Percentiles rank a stretch among this genome's conserved stretches.
Conservation (phyloP, 2,329 filamentous ascomycete genomes). For the Bipolaris sorokiniana region DNA sequence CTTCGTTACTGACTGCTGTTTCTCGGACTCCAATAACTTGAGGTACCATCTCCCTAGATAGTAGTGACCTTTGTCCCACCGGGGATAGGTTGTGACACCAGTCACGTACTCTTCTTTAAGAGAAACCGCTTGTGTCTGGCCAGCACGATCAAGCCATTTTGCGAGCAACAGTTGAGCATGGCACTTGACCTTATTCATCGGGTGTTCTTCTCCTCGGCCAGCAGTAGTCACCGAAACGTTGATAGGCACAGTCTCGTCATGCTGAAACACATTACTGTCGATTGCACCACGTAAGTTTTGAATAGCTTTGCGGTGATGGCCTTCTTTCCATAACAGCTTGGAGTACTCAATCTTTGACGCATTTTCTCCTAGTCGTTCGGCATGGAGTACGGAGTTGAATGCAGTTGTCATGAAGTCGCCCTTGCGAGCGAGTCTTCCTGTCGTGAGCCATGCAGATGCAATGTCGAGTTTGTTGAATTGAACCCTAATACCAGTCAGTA, state of each 20-base stretch:
- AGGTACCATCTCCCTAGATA: slow-evolving; percentile 97
- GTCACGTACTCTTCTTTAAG: slow-evolving; percentile 76
- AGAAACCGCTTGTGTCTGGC: slow-evolving; percentile 83
- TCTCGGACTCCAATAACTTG: slow-evolving; percentile 90
- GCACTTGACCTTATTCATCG: slow-evolving; percentile 68
- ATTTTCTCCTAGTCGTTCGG: slow-evolving; percentile 80
- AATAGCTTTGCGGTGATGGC: slow-evolving; percentile 92
- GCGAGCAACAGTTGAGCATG: slow-evolving; percentile 87
- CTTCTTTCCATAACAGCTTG: slow-evolving; percentile 89
- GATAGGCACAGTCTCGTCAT: slow-evolving; percentile 47
- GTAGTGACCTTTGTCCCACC: slow-evolving; percentile 97
- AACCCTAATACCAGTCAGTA: slow-evolving; percentile 44
- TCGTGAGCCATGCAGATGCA: slow-evolving; percentile 83
- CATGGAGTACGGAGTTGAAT: slow-evolving; percentile 91
- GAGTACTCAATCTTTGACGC: slow-evolving; percentile 95
- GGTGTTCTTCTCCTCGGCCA: slow-evolving; percentile 42
- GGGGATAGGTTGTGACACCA: slow-evolving; percentile 70
- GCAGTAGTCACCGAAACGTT: slow-evolving; percentile 49
- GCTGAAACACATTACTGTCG: slow-evolving; percentile 74
- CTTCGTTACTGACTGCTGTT: slow-evolving; percentile 73
- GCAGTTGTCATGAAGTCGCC: slow-evolving; percentile 82
- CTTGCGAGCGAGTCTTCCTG: slow-evolving; percentile 85
- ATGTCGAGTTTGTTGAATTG: slow-evolving; percentile 74
- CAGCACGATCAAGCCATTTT: slow-evolving; percentile 96
- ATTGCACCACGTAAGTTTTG: slow-evolving; percentile 89